Conservation (phyloP, 192 early-diverging fungal genomes). For the Backusella tarrabulga region DNA sequence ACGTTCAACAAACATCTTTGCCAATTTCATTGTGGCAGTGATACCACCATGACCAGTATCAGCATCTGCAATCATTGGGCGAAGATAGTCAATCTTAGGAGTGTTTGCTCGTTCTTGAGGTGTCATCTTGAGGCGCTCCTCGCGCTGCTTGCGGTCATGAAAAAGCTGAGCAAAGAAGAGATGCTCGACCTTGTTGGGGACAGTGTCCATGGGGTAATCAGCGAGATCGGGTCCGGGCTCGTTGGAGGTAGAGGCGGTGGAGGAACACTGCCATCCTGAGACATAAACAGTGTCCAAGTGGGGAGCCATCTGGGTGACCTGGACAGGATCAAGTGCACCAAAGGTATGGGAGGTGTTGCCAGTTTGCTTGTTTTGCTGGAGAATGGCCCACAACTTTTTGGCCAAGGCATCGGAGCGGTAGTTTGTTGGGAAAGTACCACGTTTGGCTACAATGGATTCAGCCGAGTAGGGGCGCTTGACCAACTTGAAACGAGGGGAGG, state of each 20-base stretch:
- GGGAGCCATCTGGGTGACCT: slow-evolving; percentile 94
- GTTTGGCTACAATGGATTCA: slow-evolving; percentile 84
- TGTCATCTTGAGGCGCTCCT: slow-evolving; percentile 76
- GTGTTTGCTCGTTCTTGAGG: slow-evolving; percentile 64
- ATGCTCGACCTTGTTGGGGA: slow-evolving; percentile 99
- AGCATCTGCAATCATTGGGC: slow-evolving; percentile 96
- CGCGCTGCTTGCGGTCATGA: slow-evolving; percentile 96
- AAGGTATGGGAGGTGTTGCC: slow-evolving; percentile 90
- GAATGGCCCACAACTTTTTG: slow-evolving; percentile 88
- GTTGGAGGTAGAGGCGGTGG: slow-evolving; percentile 91
- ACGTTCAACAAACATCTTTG: slow-evolving; percentile 97
- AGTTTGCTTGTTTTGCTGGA: slow-evolving; percentile 74
- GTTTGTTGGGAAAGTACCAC: slow-evolving; percentile 70
- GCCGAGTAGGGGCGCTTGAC: slow-evolving; percentile 85
- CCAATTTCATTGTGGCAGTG: slow-evolving; percentile 95
- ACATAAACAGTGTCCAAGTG: slow-evolving; percentile 97
- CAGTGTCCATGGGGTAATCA: slow-evolving; percentile 97
- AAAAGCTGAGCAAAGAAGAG: slow-evolving; percentile 96
- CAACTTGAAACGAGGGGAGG: slow-evolving; percentile 75
- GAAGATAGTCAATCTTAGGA: slow-evolving; percentile 82
- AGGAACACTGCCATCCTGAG: slow-evolving; percentile 97
- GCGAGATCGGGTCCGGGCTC: slow-evolving; percentile 98
- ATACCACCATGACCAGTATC: slow-evolving; percentile 99
- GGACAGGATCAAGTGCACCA: slow-evolving; percentile 92
- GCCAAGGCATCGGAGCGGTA: slow-evolving; percentile 87